phyloP scores from a whole-genome alignment of 1,284 basidiomycete species.

The Ustilago curta region DNA sequence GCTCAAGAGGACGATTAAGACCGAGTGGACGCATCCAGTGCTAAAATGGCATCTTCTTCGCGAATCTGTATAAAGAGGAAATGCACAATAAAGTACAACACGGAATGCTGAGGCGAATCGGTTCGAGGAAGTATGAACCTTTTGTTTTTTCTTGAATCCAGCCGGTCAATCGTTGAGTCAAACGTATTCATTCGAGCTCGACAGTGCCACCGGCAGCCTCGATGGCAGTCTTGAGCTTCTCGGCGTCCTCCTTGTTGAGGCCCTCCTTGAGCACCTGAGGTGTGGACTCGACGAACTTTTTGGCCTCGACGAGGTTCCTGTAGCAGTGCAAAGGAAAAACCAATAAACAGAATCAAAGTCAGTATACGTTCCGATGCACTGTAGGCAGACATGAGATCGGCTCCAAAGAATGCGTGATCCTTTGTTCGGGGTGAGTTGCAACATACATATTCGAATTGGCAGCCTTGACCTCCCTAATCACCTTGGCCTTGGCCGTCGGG shows the following conservation, averaged over 20 bases:
- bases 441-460: conserved; percentile 63
- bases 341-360: background rate
- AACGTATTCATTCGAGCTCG: conserved; percentile 70
- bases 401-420: background rate
- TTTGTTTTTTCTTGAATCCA: no score
- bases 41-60: no score
- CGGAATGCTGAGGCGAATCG: no score
- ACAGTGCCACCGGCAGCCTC: conserved; percentile 89
- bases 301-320: conserved; percentile 76
- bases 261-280: conserved; percentile 97
- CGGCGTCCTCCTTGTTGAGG: conserved; percentile 95
- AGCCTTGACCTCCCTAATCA: conserved; percentile 97
- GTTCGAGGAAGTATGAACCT: no score
- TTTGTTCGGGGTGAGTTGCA: background rate
- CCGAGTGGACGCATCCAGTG: no score
- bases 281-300: conserved; percentile 98
- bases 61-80: no score
- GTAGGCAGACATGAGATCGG: no score
- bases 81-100: no score
- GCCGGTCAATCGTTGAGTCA: no score
- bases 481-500: conserved; percentile 81
- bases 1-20: no score
- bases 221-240: conserved; percentile 92
- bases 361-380: background rate
- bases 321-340: background rate